Conservation (phyloP, 768 basidiomycete species). For the Boletus coccyginus region DNA sequence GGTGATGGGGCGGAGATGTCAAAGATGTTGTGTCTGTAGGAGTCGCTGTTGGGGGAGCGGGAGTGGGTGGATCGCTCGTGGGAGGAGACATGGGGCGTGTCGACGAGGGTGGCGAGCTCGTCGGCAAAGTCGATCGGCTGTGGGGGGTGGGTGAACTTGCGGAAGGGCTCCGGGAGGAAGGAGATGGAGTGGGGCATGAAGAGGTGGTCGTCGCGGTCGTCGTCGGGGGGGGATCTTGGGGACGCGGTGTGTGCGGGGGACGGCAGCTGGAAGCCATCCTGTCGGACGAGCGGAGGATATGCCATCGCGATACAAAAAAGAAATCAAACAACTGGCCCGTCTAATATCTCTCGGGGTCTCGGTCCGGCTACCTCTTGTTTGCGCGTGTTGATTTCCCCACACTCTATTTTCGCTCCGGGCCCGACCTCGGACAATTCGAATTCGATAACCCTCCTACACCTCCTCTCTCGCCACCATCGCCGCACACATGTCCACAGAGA, state of each 20-base stretch:
- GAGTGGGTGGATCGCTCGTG: constrained; percentile 46
- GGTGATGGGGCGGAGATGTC: constrained; percentile 53
- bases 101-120: constrained; percentile 64
- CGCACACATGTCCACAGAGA: too few species aligned
- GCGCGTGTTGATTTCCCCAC: constrained; percentile 19
- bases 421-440: constrained; percentile 14
- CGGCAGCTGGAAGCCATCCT: constrained; percentile 73
- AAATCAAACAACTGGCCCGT: background rate
- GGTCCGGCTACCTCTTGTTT: constrained; percentile 28
- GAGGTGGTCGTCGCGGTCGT: constrained; percentile 32
- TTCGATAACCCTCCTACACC: constrained; percentile 1
- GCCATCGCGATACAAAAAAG: constrained; percentile 16
- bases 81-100: constrained; percentile 30
- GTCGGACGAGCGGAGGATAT: constrained; percentile 43
- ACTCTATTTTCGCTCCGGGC: constrained; percentile 16
- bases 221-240: constrained; percentile 28
- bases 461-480: too few species aligned
- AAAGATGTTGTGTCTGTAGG: constrained; percentile 57
- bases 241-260: constrained; percentile 38
- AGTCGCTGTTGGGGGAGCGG: constrained; percentile 38
- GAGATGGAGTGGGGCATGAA: constrained; percentile 45
- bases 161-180: constrained; percentile 53
- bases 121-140: constrained; percentile 57
- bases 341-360: constrained; percentile 31
- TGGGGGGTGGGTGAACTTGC: constrained; percentile 42